A percentile compares a stretch with the other conserved stretches of the same genome.
These are phyloP conservation scores for Trichoderma polysporum DNA, from an alignment of 2,329 filamentous ascomycete species.

Conservation along the genomic window DNA sequence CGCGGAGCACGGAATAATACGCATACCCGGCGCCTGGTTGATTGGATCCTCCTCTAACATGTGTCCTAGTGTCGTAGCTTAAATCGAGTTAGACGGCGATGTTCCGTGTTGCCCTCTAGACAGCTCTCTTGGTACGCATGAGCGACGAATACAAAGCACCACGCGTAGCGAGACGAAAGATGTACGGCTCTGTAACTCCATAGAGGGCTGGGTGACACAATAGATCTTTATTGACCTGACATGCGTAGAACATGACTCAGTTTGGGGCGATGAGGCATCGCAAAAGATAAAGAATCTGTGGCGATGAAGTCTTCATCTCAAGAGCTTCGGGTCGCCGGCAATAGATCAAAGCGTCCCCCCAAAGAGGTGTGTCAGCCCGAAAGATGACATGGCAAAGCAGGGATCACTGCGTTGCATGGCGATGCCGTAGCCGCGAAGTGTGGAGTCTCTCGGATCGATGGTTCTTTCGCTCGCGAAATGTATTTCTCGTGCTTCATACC, in stretches of 20 bases:
- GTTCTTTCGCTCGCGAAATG: not conserved
- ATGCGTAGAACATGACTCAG: not conserved
- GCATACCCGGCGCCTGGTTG: slow-evolving; percentile 2
- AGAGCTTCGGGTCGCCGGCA: slow-evolving; percentile 16
- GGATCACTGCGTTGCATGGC: slow-evolving; percentile 6
- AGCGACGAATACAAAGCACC: not conserved
- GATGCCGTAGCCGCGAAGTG: slow-evolving; percentile 14
- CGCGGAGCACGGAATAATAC: slow-evolving; percentile 17
- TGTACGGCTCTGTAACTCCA: not conserved
- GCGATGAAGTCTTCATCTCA: not conserved
- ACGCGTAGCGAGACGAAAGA: not conserved
- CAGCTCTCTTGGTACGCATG: not conserved
- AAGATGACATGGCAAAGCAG: slow-evolving; percentile 10
- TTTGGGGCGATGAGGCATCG: not conserved
- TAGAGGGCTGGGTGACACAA: not conserved
- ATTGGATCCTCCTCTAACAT: slow-evolving; percentile 3
- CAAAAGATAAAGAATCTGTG: not conserved
- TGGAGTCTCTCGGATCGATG: not conserved
- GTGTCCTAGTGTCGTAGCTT: slow-evolving; percentile 17
- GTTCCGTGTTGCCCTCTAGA: slow-evolving; percentile 4
- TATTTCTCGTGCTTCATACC: no score
- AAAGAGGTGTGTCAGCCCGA: slow-evolving; percentile 17
- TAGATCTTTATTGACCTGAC: not conserved
- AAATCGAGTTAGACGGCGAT: slow-evolving; percentile 16
- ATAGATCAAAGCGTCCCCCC: not conserved